A percentile compares a stretch with the other conserved stretches of the same genome.
phyloP scores from a whole-genome alignment of 2,329 filamentous ascomycete species.

The Colletotrichum tanaceti region DNA sequence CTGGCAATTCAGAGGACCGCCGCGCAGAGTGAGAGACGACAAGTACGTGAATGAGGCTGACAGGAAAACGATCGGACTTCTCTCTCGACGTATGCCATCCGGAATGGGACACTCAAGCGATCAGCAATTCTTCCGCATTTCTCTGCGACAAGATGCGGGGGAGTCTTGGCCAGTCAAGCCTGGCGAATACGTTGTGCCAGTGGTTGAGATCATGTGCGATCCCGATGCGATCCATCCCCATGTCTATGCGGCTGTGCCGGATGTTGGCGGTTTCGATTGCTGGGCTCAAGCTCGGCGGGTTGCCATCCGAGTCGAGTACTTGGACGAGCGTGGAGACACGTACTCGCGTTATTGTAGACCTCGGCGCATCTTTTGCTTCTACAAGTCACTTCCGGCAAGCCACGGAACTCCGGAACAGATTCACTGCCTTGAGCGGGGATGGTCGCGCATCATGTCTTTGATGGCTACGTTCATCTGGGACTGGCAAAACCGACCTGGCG shows the following conservation, averaged over 20 bases:
- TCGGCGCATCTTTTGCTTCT: conserved; percentile 4
- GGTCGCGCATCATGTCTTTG: neutral
- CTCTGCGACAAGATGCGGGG: neutral
- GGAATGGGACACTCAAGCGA: too few relatives aligned
- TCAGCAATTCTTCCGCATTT: neutral
- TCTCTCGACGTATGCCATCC: neutral
- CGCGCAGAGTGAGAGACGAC: neutral
- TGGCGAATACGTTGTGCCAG: neutral
- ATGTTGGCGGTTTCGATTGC: neutral
- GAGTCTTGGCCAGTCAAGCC: neutral
- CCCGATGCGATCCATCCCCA: neutral
- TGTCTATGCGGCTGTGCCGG: neutral
- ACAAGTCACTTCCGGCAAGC: neutral
- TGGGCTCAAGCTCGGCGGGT: neutral
- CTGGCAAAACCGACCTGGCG: neutral
- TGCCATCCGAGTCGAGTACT: neutral
- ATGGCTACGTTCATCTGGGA: neutral
- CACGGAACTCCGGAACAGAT: conserved; percentile 1
- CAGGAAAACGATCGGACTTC: neutral
- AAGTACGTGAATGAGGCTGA: neutral
- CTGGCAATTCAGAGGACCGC: neutral
- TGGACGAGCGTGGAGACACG: neutral
- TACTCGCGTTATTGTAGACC: neutral
- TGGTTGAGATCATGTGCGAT: neutral
- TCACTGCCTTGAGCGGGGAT: neutral